phyloP scores from a whole-genome alignment of 108 stramenopile species.

The Schizochytrium sp. region DNA sequence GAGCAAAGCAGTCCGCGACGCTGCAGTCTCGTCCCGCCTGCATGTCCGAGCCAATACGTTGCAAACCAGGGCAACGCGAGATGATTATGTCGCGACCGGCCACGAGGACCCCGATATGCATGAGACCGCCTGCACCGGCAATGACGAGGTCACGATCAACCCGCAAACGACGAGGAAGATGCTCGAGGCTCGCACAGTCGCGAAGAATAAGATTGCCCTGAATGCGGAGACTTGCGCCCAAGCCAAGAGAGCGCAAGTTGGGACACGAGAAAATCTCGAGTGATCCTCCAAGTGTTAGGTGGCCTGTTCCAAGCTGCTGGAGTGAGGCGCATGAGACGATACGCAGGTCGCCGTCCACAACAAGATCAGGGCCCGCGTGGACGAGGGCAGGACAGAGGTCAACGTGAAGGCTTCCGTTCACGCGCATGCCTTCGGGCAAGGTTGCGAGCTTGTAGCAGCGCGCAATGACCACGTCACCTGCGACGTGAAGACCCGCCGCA shows the following conservation, averaged over 20 bases:
- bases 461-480: neutral
- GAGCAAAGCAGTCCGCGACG: neutral
- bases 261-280: neutral
- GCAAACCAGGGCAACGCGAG: neutral
- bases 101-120: neutral
- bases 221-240: neutral
- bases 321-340: neutral
- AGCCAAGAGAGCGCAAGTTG: neutral
- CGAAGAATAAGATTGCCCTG: neutral
- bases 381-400: neutral
- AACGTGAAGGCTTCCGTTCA: neutral
- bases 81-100: neutral
- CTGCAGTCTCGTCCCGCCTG: neutral
- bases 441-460: neutral
- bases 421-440: neutral
- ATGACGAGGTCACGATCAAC: neutral
- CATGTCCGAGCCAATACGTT: neutral
- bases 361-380: neutral
- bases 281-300: neutral
- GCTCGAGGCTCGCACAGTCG: neutral
- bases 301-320: neutral
- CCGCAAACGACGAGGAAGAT: neutral
- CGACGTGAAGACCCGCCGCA: neutral
- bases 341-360: neutral
- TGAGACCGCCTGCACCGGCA: neutral